A percentile compares a stretch with the other conserved stretches of the same genome.
These are phyloP conservation scores for Lactarius sp. DNA, from an alignment of 768 basidiomycete genomes.

Conservation along the genomic window DNA sequence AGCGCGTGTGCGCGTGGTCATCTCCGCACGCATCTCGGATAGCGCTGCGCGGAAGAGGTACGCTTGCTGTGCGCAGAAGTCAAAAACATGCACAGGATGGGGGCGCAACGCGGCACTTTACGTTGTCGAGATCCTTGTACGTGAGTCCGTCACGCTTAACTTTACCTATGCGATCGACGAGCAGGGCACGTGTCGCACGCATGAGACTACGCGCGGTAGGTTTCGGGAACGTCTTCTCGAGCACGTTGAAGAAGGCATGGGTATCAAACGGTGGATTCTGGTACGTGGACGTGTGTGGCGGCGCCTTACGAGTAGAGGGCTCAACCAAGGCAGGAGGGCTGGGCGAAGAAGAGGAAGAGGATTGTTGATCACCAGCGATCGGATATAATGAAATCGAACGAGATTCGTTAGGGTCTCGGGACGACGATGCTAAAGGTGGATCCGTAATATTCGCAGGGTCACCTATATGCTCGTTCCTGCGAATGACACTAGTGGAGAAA, in stretches of 20 bases:
- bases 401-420: slow-evolving; percentile 2
- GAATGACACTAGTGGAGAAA: background rate
- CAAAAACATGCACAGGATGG: background rate
- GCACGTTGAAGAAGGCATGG: slow-evolving; percentile 63
- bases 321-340: slow-evolving; percentile 15
- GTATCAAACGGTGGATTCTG: slow-evolving; percentile 78
- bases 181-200: slow-evolving; percentile 75
- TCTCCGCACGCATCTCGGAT: slow-evolving; percentile 83
- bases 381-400: slow-evolving; percentile 15
- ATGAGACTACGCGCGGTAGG: slow-evolving; percentile 73
- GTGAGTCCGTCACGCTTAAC: slow-evolving; percentile 70
- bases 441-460: background rate
- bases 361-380: background rate
- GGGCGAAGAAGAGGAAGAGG: slow-evolving; percentile 4
- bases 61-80: slow-evolving; percentile 60
- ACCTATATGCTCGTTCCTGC: background rate
- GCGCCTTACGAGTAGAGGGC: background rate
- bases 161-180: slow-evolving; percentile 68
- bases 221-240: slow-evolving; percentile 72
- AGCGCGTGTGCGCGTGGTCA: slow-evolving; percentile 75
- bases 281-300: slow-evolving; percentile 38
- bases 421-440: slow-evolving; percentile 1
- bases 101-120: slow-evolving; percentile 36
- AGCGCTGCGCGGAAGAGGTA: slow-evolving; percentile 93
- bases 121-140: slow-evolving; percentile 77